Conservation (phyloP, 2,329 filamentous ascomycete species). For the Colletotrichum sp. region DNA sequence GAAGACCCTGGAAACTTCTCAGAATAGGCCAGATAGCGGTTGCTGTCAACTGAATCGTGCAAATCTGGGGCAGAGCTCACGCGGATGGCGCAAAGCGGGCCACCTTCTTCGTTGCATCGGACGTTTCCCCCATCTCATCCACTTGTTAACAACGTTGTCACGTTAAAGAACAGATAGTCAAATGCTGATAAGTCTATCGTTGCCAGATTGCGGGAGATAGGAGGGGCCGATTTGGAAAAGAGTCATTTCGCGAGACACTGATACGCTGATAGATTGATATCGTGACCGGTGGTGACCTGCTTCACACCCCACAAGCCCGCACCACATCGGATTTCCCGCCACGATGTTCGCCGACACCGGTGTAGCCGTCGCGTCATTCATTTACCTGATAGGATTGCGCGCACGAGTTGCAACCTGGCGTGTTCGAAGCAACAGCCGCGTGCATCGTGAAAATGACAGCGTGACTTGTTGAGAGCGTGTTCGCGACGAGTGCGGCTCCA, state of each 20-base stretch:
- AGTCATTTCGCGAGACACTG: neutral
- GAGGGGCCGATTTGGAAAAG: neutral
- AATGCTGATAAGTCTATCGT: neutral
- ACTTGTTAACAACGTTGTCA: neutral
- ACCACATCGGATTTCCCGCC: neutral
- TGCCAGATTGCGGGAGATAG: neutral
- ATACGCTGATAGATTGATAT: neutral
- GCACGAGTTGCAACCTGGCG: neutral
- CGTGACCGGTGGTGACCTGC: neutral
- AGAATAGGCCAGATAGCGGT: neutral
- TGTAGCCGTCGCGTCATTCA: neutral
- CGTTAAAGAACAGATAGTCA: neutral
- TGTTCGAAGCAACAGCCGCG: neutral
- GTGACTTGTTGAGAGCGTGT: neutral
- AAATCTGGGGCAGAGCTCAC: neutral
- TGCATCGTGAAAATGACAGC: neutral
- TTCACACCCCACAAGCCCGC: neutral
- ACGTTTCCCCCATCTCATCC: neutral
- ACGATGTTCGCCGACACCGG: neutral
- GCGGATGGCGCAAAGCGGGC: neutral
- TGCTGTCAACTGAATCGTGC: neutral
- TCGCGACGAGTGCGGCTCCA: neutral
- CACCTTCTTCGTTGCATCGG: neutral
- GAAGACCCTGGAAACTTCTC: neutral
- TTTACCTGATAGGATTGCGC: neutral